phyloP scores from a whole-genome alignment of 257 asterid species.

The Primulina tabacum region DNA sequence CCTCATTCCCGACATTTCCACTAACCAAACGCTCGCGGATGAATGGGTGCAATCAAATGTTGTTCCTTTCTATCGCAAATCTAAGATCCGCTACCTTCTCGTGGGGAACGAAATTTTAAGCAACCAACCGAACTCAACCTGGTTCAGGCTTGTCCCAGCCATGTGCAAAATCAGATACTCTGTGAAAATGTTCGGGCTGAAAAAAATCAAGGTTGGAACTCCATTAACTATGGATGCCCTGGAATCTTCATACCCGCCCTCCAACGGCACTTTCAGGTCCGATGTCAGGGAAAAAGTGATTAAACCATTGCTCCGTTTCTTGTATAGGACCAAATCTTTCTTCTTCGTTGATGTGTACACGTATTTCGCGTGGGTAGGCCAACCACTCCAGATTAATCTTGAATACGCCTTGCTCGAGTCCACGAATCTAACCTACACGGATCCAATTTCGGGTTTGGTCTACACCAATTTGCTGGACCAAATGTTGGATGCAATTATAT shows the following conservation, averaged over 20 bases:
- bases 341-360: slow-evolving; percentile 83
- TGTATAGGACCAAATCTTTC: slow-evolving; percentile 69
- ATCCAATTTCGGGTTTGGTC: slow-evolving; percentile 58
- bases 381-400: slow-evolving; percentile 55
- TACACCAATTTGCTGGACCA: slow-evolving; percentile 77
- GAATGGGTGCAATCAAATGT: slow-evolving; percentile 69
- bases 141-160: slow-evolving; percentile 88
- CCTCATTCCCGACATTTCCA: slow-evolving; percentile 59
- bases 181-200: slow-evolving; percentile 49
- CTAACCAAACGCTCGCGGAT: slow-evolving; percentile 63
- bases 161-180: slow-evolving; percentile 65
- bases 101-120: slow-evolving; percentile 88
- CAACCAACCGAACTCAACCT: slow-evolving; percentile 63
- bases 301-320: slow-evolving; percentile 55
- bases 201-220: slow-evolving; percentile 69
- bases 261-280: slow-evolving; percentile 68
- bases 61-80: slow-evolving; percentile 59
- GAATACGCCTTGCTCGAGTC: slow-evolving; percentile 63
- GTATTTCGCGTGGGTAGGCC: slow-evolving; percentile 68
- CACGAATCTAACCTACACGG: slow-evolving; percentile 51
- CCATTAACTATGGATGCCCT: slow-evolving; percentile 77
- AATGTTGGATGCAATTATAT: slow-evolving; percentile 63
- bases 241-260: slow-evolving; percentile 81
- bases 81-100: slow-evolving; percentile 81
- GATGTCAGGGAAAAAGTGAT: slow-evolving; percentile 51